A percentile compares a stretch with the other conserved stretches of the same genome.
Evolutionary conservation across 163 green algal species (phyloP).

Genomic region (Coccomyxa subellipsoidea): DNA sequence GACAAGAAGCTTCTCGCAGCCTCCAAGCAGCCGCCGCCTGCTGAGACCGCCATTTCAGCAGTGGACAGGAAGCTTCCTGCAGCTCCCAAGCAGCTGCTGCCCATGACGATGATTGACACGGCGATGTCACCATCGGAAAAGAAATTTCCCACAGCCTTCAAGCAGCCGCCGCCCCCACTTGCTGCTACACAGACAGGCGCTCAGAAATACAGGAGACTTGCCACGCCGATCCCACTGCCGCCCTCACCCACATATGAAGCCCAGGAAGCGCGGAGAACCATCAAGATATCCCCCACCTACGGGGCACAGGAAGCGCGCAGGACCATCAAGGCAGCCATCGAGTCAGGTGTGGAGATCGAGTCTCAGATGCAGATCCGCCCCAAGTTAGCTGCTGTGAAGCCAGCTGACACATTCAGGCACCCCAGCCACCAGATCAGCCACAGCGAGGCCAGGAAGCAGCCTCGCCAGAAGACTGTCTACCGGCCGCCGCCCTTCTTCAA

Average conservation of each 20-base stretch:
- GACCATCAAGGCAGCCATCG: background rate
- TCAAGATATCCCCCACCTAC: too few species aligned
- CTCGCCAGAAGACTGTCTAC: too few species aligned
- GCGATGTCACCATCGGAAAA: background rate
- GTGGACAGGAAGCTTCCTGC: background rate
- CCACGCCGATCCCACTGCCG: background rate
- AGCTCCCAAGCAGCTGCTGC: background rate
- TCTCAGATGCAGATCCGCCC: too few species aligned
- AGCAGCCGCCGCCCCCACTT: background rate
- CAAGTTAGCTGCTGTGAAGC: too few species aligned
- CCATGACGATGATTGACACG: background rate
- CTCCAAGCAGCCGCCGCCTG: background rate
- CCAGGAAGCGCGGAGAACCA: background rate
- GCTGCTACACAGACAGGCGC: too few species aligned
- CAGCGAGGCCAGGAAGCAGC: too few species aligned
- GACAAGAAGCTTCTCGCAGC: background rate
- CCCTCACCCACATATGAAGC: background rate
- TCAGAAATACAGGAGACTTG: background rate
- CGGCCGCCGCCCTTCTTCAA: too few species aligned
- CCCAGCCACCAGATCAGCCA: too few species aligned
- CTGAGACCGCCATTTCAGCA: background rate
- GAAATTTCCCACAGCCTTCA: background rate
- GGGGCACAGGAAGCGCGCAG: background rate
- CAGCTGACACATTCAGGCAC: too few species aligned
- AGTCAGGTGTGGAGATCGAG: too few species aligned